A percentile compares a stretch with the other conserved stretches of the same genome.
These are phyloP conservation scores for Phytophthora chlamydospora DNA, from an alignment of 352 stramenopile species.

Conservation along the genomic window DNA sequence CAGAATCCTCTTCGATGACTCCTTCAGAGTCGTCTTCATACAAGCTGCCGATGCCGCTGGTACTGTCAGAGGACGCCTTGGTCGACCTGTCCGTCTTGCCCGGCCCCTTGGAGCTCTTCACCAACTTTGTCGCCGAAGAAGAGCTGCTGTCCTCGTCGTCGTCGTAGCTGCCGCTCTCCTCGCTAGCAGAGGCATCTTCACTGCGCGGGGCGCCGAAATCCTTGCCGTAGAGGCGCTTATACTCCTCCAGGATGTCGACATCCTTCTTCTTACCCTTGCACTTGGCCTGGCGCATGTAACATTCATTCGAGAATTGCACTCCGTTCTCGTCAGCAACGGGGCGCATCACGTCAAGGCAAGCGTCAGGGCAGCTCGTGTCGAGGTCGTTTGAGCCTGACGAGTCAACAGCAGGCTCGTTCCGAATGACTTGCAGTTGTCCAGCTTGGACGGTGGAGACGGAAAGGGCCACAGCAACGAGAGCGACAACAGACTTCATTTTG, in stretches of 20 bases:
- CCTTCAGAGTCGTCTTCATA: constrained; percentile 5
- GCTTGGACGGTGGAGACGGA: constrained; percentile 15
- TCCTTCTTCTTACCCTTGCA: constrained; percentile 15
- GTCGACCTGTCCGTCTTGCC: neutral
- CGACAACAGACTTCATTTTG: constrained; percentile 23
- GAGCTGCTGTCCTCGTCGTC: neutral
- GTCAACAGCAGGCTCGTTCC: neutral
- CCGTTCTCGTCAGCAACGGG: constrained; percentile 29
- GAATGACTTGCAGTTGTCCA: constrained; percentile 2
- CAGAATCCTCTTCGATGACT: neutral
- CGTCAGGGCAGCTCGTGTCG: constrained; percentile 12
- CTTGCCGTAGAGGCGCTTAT: constrained; percentile 23
- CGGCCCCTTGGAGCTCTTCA: neutral
- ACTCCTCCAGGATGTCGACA: constrained; percentile 11
- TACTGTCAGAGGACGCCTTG: neutral
- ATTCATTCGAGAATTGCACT: constrained; percentile 22
- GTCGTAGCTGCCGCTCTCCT: neutral
- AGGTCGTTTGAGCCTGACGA: neutral
- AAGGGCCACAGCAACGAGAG: constrained; percentile 15
- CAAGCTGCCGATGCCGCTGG: neutral
- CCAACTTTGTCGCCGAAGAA: neutral
- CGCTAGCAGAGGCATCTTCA: neutral
- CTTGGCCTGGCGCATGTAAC: constrained; percentile 17
- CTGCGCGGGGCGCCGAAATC: constrained; percentile 10
- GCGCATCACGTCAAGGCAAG: constrained; percentile 12